These are phyloP conservation scores for Salix udensis DNA, from an alignment of 345 rosid genomes.

Conservation along the genomic window DNA sequence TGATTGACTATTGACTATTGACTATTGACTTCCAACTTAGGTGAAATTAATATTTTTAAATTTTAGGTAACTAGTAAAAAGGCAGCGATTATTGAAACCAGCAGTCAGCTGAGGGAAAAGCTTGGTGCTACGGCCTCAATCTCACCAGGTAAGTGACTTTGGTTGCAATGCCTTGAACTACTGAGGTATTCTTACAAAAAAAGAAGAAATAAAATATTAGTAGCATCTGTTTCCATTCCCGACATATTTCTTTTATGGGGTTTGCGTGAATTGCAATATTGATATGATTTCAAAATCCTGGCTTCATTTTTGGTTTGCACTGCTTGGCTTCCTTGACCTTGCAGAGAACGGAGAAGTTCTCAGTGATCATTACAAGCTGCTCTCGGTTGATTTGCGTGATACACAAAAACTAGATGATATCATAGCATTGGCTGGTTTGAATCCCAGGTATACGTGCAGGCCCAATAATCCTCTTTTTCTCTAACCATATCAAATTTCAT, in stretches of 20 bases:
- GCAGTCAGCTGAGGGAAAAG: slow-evolving; percentile 63
- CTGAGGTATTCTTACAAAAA: neutral
- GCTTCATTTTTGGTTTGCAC: slow-evolving; percentile 8
- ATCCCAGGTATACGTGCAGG: slow-evolving; percentile 57
- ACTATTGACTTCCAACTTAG: neutral
- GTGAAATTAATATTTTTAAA: slow-evolving; percentile 1
- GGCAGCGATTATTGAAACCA: slow-evolving; percentile 66
- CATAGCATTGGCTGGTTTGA: slow-evolving; percentile 68
- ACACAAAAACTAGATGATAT: slow-evolving; percentile 62
- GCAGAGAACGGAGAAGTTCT: slow-evolving; percentile 87
- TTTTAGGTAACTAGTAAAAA: slow-evolving; percentile 80
- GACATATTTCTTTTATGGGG: neutral
- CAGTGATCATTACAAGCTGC: slow-evolving; percentile 84
- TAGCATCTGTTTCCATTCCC: slow-evolving; percentile 2
- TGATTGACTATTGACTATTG: neutral
- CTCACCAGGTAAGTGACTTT: slow-evolving; percentile 48
- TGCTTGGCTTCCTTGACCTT: slow-evolving; percentile 16
- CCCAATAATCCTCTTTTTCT: neutral
- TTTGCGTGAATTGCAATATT: neutral
- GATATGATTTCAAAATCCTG: neutral
- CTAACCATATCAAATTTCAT: neutral
- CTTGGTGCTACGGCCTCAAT: slow-evolving; percentile 66
- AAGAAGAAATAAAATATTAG: neutral
- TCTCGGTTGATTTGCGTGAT: slow-evolving; percentile 82
- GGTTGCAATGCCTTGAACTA: neutral